These are phyloP conservation scores for Raddia guianensis DNA, from an alignment of 176 grass and related monocot species.

Conservation along the genomic window DNA sequence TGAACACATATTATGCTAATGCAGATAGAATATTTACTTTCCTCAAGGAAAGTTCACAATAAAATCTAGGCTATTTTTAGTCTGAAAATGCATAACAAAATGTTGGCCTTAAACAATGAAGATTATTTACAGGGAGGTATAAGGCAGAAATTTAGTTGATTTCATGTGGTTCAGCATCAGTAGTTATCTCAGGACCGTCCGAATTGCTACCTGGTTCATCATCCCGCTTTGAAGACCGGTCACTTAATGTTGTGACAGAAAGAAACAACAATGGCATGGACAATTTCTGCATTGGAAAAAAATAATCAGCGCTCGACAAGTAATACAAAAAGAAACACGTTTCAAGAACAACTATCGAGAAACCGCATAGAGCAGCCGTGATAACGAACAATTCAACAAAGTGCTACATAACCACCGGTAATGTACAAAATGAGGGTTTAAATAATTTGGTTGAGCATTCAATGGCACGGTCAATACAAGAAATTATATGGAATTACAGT, in stretches of 20 bases:
- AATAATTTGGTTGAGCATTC: conserved; percentile 20
- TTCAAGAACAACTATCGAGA: conserved; percentile 1
- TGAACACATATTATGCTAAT: not conserved
- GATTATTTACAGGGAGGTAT: not conserved
- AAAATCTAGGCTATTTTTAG: conserved; percentile 29
- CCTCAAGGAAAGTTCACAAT: conserved; percentile 5
- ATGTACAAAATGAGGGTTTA: not conserved
- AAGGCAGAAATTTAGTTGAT: conserved; percentile 34
- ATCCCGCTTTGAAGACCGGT: conserved; percentile 52
- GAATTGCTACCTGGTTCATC: conserved; percentile 41
- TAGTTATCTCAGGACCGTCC: conserved; percentile 51
- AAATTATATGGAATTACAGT: conserved; percentile 32
- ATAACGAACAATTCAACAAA: conserved; percentile 29
- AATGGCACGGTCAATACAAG: conserved; percentile 18
- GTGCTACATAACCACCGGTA: not conserved
- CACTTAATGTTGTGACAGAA: conserved; percentile 71
- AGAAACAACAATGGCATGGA: conserved; percentile 83
- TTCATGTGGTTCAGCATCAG: conserved; percentile 64
- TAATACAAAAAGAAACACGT: conserved; percentile 25
- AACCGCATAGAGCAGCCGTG: not conserved
- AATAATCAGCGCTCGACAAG: conserved; percentile 22
- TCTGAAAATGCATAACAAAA: conserved; percentile 1
- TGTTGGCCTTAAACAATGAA: not conserved
- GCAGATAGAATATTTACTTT: conserved; percentile 14
- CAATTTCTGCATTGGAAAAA: conserved; percentile 70